Evolutionary conservation across 139 green algal species (phyloP).

Genomic region (Picochlorum sp.): DNA sequence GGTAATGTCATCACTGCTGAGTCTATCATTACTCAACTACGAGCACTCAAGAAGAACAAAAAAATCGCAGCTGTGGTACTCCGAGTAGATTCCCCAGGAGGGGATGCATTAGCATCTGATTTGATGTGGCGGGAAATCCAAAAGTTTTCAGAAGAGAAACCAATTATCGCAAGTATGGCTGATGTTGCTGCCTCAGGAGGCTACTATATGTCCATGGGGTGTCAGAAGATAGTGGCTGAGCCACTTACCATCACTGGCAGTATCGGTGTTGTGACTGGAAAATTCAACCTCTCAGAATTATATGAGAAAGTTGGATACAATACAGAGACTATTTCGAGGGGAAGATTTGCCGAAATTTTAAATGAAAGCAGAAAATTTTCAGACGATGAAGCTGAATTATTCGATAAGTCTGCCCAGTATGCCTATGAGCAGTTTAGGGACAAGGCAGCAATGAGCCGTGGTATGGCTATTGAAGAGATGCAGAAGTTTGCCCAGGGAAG

Average conservation of each 20-base stretch:
- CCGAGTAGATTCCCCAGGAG: slow-evolving; percentile 78
- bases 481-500: slow-evolving; percentile 64
- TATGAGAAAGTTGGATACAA: slow-evolving; percentile 65
- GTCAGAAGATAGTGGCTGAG: slow-evolving; percentile 72
- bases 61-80: slow-evolving; percentile 70
- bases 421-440: slow-evolving; percentile 83
- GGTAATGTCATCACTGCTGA: slow-evolving; percentile 34
- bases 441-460: slow-evolving; percentile 43
- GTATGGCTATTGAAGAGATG: slow-evolving; percentile 52
- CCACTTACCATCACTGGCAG: slow-evolving; percentile 83
- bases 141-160: slow-evolving; percentile 64
- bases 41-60: slow-evolving; percentile 39
- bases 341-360: slow-evolving; percentile 56
- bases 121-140: slow-evolving; percentile 88
- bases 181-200: slow-evolving; percentile 88
- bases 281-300: slow-evolving; percentile 42
- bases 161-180: slow-evolving; percentile 85
- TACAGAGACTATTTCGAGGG: slow-evolving; percentile 71
- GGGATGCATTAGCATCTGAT: slow-evolving; percentile 86
- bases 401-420: slow-evolving; percentile 56
- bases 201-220: slow-evolving; percentile 92
- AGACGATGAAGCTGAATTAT: slow-evolving; percentile 68
- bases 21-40: slow-evolving; percentile 48
- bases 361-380: slow-evolving; percentile 56
- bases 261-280: slow-evolving; percentile 68